Percentiles rank a stretch among this genome's conserved stretches.
These are phyloP conservation scores for Candida broadrunensis DNA, from an alignment of 805 yeast genomes.

Conservation along the genomic window DNA sequence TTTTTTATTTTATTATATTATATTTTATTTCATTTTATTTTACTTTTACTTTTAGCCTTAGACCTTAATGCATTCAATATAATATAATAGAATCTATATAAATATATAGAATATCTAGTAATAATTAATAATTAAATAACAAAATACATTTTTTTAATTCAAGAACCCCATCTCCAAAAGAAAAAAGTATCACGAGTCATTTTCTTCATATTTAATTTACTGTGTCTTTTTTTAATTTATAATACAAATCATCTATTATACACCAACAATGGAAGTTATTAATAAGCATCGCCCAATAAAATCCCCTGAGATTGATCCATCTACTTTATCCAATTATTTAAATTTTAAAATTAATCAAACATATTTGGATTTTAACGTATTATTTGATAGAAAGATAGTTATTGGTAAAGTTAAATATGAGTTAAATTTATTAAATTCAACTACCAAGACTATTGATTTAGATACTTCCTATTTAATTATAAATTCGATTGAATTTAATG, in stretches of 20 bases:
- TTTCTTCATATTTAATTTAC: too few relatives aligned
- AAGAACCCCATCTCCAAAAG: too few relatives aligned
- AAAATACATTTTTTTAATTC: too few relatives aligned
- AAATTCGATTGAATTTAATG: constrained; percentile 32
- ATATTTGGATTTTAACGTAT: constrained; percentile 47
- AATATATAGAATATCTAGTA: too few relatives aligned
- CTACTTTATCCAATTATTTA: constrained; percentile 73
- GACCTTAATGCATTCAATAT: too few relatives aligned
- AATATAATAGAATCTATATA: background rate
- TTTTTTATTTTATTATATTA: background rate
- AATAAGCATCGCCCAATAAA: constrained; percentile 20
- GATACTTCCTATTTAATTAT: constrained; percentile 69
- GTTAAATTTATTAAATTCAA: constrained; percentile 25
- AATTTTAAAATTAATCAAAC: constrained; percentile 53
- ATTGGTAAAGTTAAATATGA: constrained; percentile 54
- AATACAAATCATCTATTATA: too few relatives aligned
- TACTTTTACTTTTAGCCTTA: too few relatives aligned
- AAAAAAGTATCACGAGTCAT: too few relatives aligned
- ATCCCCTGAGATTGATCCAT: constrained; percentile 65
- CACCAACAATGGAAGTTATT: constrained; percentile 11
- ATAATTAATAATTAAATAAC: too few relatives aligned
- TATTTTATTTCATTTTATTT: too few relatives aligned
- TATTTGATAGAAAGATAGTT: constrained; percentile 52
- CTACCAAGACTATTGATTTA: constrained; percentile 37
- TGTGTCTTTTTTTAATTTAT: too few relatives aligned